phyloP scores from a whole-genome alignment of 441 rosid species.

The Gossypium gossypioides region DNA sequence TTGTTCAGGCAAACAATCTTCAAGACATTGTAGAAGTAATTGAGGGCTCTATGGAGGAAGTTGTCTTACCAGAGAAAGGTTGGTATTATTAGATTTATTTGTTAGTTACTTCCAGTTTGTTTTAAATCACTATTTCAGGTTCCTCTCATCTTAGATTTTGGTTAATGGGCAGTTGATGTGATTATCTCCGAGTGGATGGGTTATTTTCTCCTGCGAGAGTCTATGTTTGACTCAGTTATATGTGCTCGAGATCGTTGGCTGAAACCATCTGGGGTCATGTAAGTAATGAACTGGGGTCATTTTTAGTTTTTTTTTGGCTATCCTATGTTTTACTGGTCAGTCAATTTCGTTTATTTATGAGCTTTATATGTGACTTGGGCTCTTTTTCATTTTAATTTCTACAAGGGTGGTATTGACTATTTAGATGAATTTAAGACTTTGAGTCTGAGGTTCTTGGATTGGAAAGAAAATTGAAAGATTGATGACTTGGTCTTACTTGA shows the following conservation, averaged over 20 bases:
- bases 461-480: neutral
- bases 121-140: neutral
- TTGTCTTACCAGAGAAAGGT: constrained; percentile 88
- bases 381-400: neutral
- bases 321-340: neutral
- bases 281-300: constrained; percentile 22
- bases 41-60: constrained; percentile 78
- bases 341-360: neutral
- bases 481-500: neutral
- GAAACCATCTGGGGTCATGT: constrained; percentile 87
- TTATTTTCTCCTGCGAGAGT: constrained; percentile 87
- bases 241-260: constrained; percentile 96
- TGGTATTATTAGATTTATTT: neutral
- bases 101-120: neutral
- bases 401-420: neutral
- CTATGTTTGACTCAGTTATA: constrained; percentile 97
- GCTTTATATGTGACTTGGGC: neutral
- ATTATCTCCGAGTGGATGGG: constrained; percentile 99
- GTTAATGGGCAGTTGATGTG: constrained; percentile 68
- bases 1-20: constrained; percentile 67
- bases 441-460: neutral
- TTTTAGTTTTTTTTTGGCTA: neutral
- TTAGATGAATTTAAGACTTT: neutral
- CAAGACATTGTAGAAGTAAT: constrained; percentile 68
- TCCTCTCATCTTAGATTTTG: neutral